Evolutionary conservation across 2,329 filamentous ascomycete genomes (phyloP).

Genomic region (Phialophora tarda): DNA sequence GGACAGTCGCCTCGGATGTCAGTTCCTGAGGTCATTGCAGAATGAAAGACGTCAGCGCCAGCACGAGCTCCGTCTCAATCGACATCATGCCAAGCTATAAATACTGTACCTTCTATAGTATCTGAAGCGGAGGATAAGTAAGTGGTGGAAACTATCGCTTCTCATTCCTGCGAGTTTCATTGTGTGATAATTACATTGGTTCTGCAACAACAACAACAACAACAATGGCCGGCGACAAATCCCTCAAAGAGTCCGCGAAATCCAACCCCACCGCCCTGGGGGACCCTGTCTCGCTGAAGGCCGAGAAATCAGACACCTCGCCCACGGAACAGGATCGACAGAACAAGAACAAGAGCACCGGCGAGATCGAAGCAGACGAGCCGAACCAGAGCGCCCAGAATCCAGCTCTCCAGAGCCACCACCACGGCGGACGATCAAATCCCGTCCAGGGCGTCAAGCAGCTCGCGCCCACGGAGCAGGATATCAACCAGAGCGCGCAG

Average conservation of each 20-base stretch:
- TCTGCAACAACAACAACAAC: background rate
- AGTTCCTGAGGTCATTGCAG: conserved; percentile 15
- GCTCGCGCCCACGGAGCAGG: conserved; percentile 6
- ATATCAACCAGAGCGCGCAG: background rate
- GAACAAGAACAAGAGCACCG: background rate
- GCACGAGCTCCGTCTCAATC: background rate
- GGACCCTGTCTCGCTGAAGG: conserved; percentile 36
- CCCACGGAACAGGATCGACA: conserved; percentile 30
- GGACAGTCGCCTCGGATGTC: background rate
- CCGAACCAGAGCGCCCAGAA: conserved; percentile 2
- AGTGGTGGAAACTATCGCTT: background rate
- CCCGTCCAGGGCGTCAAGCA: background rate
- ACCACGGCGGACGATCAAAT: background rate
- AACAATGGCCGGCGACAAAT: conserved; percentile 24
- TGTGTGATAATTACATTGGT: background rate
- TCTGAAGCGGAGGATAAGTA: background rate
- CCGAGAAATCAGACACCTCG: conserved; percentile 30
- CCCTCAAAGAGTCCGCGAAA: conserved; percentile 28
- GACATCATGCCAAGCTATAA: background rate
- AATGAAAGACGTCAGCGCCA: conserved; percentile 31
- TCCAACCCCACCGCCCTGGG: conserved; percentile 34
- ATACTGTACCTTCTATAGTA: background rate
- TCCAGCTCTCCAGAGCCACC: background rate
- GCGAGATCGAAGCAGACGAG: conserved; percentile 22
- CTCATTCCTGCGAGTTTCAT: background rate